Percentiles rank a stretch among this genome's conserved stretches.
These are phyloP conservation scores for Aspergillus affinis DNA, from an alignment of 495 filamentous ascomycete genomes.

Conservation along the genomic window DNA sequence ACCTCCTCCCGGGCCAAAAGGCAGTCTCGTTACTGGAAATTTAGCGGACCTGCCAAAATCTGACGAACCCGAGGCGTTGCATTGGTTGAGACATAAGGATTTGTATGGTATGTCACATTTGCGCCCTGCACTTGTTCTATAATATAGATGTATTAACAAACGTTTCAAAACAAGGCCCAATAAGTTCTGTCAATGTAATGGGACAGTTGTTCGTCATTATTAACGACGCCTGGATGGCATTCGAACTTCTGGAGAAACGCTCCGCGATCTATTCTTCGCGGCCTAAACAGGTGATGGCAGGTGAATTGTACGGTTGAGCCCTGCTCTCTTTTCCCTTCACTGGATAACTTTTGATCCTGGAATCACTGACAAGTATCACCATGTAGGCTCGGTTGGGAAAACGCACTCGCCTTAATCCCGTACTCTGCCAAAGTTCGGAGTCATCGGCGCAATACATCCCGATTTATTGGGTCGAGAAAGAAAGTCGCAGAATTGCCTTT, in stretches of 20 bases:
- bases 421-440: no score
- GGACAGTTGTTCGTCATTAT: conserved; percentile 50
- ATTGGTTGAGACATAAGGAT: conserved; percentile 1
- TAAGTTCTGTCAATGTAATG: conserved; percentile 49
- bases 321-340: not conserved
- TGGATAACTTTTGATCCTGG: not conserved
- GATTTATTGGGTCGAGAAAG: no score
- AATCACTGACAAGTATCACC: no score
- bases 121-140: not conserved
- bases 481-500: no score
- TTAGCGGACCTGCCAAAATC: not conserved
- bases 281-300: conserved; percentile 31
- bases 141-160: not conserved
- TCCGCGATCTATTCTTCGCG: conserved; percentile 42
- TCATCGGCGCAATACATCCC: no score
- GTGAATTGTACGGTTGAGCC: conserved; percentile 27
- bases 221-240: conserved; percentile 39
- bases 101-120: not conserved
- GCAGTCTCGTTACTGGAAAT: not conserved
- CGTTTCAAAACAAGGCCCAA: conserved; percentile 24
- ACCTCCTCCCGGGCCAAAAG: not conserved
- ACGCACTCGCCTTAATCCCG: no score
- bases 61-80: not conserved
- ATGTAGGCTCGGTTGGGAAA: no score
- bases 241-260: conserved; percentile 46